Conservation (phyloP, 1,139 yeast genomes). For the Geotrichum siamense region DNA sequence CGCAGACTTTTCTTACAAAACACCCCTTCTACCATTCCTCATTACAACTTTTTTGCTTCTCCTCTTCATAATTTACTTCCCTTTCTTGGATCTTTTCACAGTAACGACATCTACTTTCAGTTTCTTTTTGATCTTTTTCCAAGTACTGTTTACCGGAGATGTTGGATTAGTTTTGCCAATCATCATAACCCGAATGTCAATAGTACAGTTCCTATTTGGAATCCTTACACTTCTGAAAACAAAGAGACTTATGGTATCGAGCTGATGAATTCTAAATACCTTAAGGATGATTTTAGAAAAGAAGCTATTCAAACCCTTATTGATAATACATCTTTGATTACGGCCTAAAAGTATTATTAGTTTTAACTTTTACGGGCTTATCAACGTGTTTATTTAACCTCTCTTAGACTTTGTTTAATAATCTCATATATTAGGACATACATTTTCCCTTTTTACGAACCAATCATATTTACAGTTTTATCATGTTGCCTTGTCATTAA, state of each 20-base stretch:
- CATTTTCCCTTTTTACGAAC: no score
- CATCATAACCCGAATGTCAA: constrained; percentile 20
- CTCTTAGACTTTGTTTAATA: no score
- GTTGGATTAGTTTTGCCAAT: constrained; percentile 23
- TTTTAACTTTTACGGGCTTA: neutral
- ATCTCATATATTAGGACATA: no score
- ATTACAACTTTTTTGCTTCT: constrained; percentile 14
- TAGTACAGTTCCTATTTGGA: constrained; percentile 17
- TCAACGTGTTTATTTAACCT: no score
- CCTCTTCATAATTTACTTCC: constrained; percentile 18
- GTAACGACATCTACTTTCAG: constrained; percentile 16
- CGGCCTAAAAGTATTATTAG: neutral
- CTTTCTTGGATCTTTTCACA: constrained; percentile 20
- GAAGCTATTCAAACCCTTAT: neutral
- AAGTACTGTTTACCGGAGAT: constrained; percentile 18
- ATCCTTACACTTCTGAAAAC: constrained; percentile 27
- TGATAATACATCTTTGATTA: constrained; percentile 2
- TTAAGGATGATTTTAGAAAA: constrained; percentile 4
- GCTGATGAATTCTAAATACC: neutral
- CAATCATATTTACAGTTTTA: no score
- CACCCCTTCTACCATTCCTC: neutral
- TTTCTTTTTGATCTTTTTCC: constrained; percentile 9
- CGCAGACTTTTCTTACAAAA: constrained; percentile 16
- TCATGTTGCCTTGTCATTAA: no score
- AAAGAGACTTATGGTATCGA: constrained; percentile 11